phyloP scores from a whole-genome alignment of 257 asterid genomes.

The Solanum neorickii region DNA sequence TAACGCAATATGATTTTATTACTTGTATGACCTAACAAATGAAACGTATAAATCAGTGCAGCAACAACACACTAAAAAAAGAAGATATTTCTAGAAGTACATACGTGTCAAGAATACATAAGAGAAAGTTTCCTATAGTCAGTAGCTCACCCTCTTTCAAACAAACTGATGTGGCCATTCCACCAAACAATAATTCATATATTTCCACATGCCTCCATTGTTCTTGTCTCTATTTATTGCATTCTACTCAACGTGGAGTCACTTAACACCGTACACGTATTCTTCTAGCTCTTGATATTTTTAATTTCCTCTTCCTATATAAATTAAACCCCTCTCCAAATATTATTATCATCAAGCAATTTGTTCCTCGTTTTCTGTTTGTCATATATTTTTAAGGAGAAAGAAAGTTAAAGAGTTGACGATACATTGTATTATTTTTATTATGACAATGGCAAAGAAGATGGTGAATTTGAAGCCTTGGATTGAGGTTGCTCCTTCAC shows the following conservation, averaged over 20 bases:
- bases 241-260: not conserved
- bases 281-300: not conserved
- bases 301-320: not conserved
- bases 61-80: not conserved
- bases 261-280: not conserved
- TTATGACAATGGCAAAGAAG: not conserved
- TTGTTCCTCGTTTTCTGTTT: too few species aligned
- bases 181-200: not conserved
- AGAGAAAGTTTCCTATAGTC: not conserved
- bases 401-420: not conserved
- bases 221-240: not conserved
- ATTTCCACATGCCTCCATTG: not conserved
- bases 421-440: too few species aligned
- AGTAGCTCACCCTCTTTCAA: not conserved
- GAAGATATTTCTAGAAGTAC: not conserved
- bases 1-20: not conserved
- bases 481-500: conserved; percentile 29
- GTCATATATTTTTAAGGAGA: not conserved
- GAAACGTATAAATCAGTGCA: not conserved
- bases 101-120: not conserved
- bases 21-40: not conserved
- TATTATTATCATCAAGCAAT: not conserved
- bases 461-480: not conserved
- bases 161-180: not conserved
- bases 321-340: not conserved